Conservation (phyloP, 768 basidiomycete species). For the Panus rudis region DNA sequence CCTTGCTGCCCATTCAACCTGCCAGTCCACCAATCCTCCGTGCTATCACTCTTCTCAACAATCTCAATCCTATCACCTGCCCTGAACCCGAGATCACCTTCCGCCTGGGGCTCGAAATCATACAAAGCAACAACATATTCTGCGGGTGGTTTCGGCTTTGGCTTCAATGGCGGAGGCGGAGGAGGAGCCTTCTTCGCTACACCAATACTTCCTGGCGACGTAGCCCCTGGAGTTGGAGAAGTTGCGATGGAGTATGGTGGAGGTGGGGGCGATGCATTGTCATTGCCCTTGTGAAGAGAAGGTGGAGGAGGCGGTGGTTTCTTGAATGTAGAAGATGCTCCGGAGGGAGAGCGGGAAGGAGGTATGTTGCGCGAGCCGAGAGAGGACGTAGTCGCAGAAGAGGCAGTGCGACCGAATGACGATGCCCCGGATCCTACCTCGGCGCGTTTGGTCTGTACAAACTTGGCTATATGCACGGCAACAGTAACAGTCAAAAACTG, state of each 20-base stretch:
- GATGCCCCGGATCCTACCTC: conserved; percentile 11
- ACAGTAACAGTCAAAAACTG: neutral
- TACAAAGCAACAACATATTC: conserved; percentile 90
- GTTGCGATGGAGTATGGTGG: conserved; percentile 30
- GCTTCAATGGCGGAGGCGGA: conserved; percentile 87
- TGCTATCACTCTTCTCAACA: conserved; percentile 69
- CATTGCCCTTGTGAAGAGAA: conserved; percentile 13
- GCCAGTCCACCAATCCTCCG: conserved; percentile 99
- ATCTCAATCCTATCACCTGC: conserved; percentile 89
- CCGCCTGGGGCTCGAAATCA: conserved; percentile 92
- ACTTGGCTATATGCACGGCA: conserved; percentile 55
- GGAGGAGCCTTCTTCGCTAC: conserved; percentile 74
- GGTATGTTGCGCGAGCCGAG: conserved; percentile 10
- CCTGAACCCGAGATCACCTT: conserved; percentile 86
- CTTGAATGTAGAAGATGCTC: conserved; percentile 32
- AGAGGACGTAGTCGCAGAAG: conserved; percentile 20
- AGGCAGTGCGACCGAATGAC: conserved; percentile 11
- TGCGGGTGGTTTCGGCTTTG: conserved; percentile 69
- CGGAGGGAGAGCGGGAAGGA: conserved; percentile 27
- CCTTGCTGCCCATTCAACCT: conserved; percentile 75
- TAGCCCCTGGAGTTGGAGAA: conserved; percentile 13
- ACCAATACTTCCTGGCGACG: conserved; percentile 7
- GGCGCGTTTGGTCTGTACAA: conserved; percentile 52
- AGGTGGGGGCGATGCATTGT: conserved; percentile 27
- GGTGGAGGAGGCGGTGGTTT: conserved; percentile 37